Evolutionary conservation across 2,329 filamentous ascomycete genomes (phyloP), one percentile per base, ranked within the genome.

Genomic region (Neofusicoccum ribis): DNA sequence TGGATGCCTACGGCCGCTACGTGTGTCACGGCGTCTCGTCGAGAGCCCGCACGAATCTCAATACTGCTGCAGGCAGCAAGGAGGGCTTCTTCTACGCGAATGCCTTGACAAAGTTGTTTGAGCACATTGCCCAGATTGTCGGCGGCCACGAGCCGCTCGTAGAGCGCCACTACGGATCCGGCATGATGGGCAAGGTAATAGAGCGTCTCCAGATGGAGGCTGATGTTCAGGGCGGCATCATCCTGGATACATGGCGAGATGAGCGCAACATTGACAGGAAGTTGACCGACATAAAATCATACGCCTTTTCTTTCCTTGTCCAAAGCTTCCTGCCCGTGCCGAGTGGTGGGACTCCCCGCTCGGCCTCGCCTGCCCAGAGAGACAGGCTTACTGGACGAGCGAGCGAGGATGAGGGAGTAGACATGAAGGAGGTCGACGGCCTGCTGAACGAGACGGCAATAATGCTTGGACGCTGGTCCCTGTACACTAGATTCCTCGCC

Each of bases 111-210:
- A 93, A 92, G 74, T 80, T 99, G 52, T 99, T 99, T 75, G 94
- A 98, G 77, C 94, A 99, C 78, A 97, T 99, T 76, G 94, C 95
- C 2, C 92, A 96, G 75, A 97, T 99, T 69, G 89, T 99, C 23
- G 94, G 98, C 72, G 89, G 91, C 1, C 95, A 99, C 74, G 92
- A 94, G 37, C 88, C 88, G 0, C 83, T 99, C 8, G 94, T 99
- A 1, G 93, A 98, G 80, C 88, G 92, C 52, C 95, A 99, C 77
- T 99, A 99, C 74, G 95, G 95, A 1, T 80, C 86, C 15, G 92
- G 94, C 43, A 95, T 93, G 82, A 99, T 99, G 95, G 88, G 91
- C 37, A 91, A 90, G 70, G 95, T 99, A 62, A 94, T 98, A 70
- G 92, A 97, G 78, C 86, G 92, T 49, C 82, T 99, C 65, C 95